Evolutionary conservation across 495 filamentous ascomycete species (phyloP).

Genomic region (Aspergillus steynii): DNA sequence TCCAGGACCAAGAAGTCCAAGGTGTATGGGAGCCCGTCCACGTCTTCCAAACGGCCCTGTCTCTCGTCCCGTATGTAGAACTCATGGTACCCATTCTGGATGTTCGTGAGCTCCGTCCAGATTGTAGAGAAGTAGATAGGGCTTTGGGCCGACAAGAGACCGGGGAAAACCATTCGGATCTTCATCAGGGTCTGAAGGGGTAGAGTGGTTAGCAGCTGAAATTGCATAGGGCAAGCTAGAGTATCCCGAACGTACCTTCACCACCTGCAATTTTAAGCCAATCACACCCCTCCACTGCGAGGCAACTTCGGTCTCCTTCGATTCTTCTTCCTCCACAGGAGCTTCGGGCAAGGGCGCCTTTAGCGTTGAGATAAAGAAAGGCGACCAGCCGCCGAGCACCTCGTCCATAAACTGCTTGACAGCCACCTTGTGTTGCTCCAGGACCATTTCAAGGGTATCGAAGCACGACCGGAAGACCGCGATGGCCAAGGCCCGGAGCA

Average conservation of each 20-base stretch:
- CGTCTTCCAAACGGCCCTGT: slow-evolving; percentile 85
- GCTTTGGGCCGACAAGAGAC: slow-evolving; percentile 76
- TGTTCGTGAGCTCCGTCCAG: slow-evolving; percentile 78
- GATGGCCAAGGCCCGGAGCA: slow-evolving; percentile 77
- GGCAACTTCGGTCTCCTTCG: slow-evolving; percentile 44
- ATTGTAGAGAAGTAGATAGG: slow-evolving; percentile 75
- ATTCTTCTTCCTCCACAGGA: slow-evolving; percentile 57
- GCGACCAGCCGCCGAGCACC: slow-evolving; percentile 76
- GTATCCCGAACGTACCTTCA: slow-evolving; percentile 55
- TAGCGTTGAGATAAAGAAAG: slow-evolving; percentile 77
- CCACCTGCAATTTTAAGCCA: slow-evolving; percentile 82
- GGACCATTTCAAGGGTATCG: slow-evolving; percentile 92
- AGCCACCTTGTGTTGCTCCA: slow-evolving; percentile 81
- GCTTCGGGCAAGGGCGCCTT: slow-evolving; percentile 68
- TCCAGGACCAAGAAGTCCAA: slow-evolving; percentile 93
- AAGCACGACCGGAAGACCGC: slow-evolving; percentile 88
- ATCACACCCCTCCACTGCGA: slow-evolving; percentile 74
- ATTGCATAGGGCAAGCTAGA: background rate
- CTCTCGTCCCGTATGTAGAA: slow-evolving; percentile 83
- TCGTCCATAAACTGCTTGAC: slow-evolving; percentile 89
- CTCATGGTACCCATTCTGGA: slow-evolving; percentile 69
- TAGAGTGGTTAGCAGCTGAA: background rate
- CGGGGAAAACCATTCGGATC: slow-evolving; percentile 79
- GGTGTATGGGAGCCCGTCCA: slow-evolving; percentile 88
- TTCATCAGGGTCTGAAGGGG: slow-evolving; percentile 77